Conservation (phyloP, 495 filamentous ascomycete genomes). For the Choiromyces venosus region DNA sequence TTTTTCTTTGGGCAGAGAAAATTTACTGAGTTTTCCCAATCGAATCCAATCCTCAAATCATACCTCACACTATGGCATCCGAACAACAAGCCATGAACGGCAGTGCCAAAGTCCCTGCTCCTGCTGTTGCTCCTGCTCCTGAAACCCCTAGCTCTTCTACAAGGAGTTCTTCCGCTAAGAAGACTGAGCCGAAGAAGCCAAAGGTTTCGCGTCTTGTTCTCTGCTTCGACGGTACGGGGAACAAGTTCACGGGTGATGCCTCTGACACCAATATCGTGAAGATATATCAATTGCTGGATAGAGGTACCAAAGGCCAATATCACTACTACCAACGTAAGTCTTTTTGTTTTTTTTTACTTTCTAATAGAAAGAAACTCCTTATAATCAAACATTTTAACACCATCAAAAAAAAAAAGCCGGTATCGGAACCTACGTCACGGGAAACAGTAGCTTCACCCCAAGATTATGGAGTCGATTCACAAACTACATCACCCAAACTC, state of each 20-base stretch:
- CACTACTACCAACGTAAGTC: slow-evolving; percentile 45
- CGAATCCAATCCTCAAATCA: background rate
- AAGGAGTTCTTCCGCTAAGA: background rate
- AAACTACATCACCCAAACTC: slow-evolving; percentile 14
- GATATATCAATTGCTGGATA: slow-evolving; percentile 45
- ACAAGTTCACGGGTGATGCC: slow-evolving; percentile 45
- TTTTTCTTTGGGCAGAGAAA: background rate
- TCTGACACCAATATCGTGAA: slow-evolving; percentile 49
- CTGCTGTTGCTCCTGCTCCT: background rate
- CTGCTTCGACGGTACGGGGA: slow-evolving; percentile 50
- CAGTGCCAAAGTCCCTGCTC: background rate
- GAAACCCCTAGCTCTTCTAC: background rate
- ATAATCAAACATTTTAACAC: background rate
- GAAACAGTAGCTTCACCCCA: slow-evolving; percentile 16
- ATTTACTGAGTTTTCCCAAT: background rate
- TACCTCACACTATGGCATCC: background rate
- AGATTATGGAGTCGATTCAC: slow-evolving; percentile 13
- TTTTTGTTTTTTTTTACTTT: background rate
- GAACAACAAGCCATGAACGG: background rate
- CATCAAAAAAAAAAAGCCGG: slow-evolving; percentile 15
- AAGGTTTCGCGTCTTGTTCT: slow-evolving; percentile 39
- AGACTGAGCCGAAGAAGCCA: background rate
- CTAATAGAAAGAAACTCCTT: background rate
- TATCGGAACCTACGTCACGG: slow-evolving; percentile 33
- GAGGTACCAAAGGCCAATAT: slow-evolving; percentile 40